phyloP scores from a whole-genome alignment of 1,284 basidiomycete species.

The Wolfiporia cocos region DNA sequence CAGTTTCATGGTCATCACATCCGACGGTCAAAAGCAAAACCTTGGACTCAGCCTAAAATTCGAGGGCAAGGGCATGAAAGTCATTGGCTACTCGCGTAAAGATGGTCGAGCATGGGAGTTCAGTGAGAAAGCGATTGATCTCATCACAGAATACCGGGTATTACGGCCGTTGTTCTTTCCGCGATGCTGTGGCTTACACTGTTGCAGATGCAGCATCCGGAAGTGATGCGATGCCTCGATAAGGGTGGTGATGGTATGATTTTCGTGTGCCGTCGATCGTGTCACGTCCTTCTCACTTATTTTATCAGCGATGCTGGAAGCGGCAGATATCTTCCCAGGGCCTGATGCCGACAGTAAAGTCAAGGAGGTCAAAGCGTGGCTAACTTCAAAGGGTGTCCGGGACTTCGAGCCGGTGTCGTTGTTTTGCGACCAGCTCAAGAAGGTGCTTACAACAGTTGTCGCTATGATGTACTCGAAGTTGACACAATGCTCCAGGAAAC shows the following conservation, averaged over 20 bases:
- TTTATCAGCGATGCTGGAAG: conserved; percentile 62
- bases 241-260: conserved; percentile 59
- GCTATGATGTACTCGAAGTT: not conserved
- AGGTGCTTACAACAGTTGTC: conserved; percentile 38
- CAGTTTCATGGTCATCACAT: conserved; percentile 80
- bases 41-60: conserved; percentile 95
- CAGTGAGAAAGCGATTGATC: conserved; percentile 78
- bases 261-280: too few species aligned
- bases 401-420: conserved; percentile 93
- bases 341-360: conserved; percentile 64
- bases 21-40: conserved; percentile 80
- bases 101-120: conserved; percentile 89
- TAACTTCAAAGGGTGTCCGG: conserved; percentile 80
- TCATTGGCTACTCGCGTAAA: conserved; percentile 90
- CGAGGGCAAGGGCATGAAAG: conserved; percentile 93
- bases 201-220: conserved; percentile 62
- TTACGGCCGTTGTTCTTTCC: conserved; percentile 13
- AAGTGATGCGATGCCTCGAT: conserved; percentile 72
- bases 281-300: too few species aligned
- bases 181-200: conserved; percentile 4
- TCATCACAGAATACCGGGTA: conserved; percentile 83
- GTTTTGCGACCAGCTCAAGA: conserved; percentile 87
- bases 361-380: conserved; percentile 80
- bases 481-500: conserved; percentile 44
- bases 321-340: conserved; percentile 68